Evolutionary conservation across 805 yeast species (phyloP).

Genomic region (Candida pseudofarinosa): DNA sequence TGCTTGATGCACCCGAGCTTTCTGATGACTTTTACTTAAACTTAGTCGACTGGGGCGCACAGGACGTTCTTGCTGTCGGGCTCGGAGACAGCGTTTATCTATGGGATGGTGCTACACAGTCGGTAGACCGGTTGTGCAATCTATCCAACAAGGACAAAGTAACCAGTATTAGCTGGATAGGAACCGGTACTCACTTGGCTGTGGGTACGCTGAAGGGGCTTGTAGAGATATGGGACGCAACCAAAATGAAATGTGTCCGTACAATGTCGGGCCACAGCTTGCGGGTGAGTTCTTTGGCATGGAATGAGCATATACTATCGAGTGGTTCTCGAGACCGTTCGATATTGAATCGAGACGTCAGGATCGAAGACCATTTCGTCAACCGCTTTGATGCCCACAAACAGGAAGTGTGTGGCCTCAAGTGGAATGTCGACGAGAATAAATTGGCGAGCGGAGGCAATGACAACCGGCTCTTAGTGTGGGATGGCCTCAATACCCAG

Average conservation of each 20-base stretch:
- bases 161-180: conserved; percentile 89
- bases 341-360: conserved; percentile 86
- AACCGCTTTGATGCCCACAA: conserved; percentile 69
- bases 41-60: conserved; percentile 92
- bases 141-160: conserved; percentile 60
- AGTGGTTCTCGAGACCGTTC: conserved; percentile 85
- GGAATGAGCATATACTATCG: conserved; percentile 88
- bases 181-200: conserved; percentile 90
- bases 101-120: conserved; percentile 85
- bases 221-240: conserved; percentile 94
- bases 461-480: conserved; percentile 79
- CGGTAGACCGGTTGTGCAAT: conserved; percentile 77
- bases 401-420: conserved; percentile 95
- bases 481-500: conserved; percentile 71
- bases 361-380: conserved; percentile 78
- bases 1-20: conserved; percentile 91
- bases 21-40: conserved; percentile 93
- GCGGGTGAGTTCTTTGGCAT: conserved; percentile 82
- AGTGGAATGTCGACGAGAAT: conserved; percentile 89
- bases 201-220: conserved; percentile 83
- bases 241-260: conserved; percentile 74
- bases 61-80: conserved; percentile 86
- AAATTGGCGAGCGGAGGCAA: conserved; percentile 95
- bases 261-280: conserved; percentile 89
- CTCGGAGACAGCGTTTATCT: conserved; percentile 82